Evolutionary conservation across 1,284 basidiomycete genomes (phyloP), one percentile per base, ranked within the genome.

Genomic region (Ustilago lituana): DNA sequence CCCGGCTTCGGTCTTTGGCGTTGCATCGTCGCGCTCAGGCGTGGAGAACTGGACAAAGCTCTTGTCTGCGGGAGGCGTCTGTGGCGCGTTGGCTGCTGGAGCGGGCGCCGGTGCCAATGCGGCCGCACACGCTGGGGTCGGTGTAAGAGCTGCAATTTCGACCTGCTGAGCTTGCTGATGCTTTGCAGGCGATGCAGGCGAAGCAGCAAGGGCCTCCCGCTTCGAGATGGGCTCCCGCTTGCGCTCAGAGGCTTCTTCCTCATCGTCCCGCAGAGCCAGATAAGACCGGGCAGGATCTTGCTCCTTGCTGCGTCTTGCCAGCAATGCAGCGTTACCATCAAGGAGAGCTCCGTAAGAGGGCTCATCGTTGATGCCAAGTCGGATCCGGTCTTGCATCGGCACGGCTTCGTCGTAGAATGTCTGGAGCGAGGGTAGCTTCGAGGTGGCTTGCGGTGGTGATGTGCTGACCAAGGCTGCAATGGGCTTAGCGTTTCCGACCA

Each of bases 181-280:
- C 6, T 39, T 24, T 5, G 38, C 22, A 9, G 14, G 14, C 23
- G 17, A 8, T 14, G 22, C 17, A 12, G 23, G 3, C 2, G 47
- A 32, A 11, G 37, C 47, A 23, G 14, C 33, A 23, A n/a, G n/a
- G n/a, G n/a, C n/a, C n/a, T 47, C 23, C 23, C 31, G 24, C 41
- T 32, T 37, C 4, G 47, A 32, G 20, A 46, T 40, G 1, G 20
- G 41, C 19, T 37, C 43, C n/a, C 20, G 6, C 29, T 38, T 44
- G 24, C 17, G 44, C 7, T 48, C 33, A 4, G 20, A 5, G 3
- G 19, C 32, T 1, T 62, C 65, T 3, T 59, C 60, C 23, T 63
- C 66, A 7, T 63, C 64, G 40, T 64, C 65, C 10, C 44, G 45
- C 14, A 73, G 36, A 31, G 65, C 64, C 14, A 64, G 59, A 23